These are phyloP conservation scores for Talaromyces sp. DNA, from an alignment of 2,329 filamentous ascomycete genomes.

Conservation along the genomic window DNA sequence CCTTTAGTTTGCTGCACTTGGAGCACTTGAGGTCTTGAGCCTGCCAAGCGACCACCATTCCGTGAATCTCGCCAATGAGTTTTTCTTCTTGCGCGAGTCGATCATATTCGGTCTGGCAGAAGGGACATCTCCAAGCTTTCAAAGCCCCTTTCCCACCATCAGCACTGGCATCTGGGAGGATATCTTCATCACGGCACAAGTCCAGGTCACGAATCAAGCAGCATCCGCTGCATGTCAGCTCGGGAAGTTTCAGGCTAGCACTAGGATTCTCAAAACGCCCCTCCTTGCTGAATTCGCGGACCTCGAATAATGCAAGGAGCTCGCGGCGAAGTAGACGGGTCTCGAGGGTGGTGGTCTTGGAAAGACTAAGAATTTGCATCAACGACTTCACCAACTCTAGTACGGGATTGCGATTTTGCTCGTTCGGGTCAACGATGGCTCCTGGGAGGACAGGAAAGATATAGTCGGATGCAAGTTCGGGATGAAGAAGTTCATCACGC, in stretches of 20 bases:
- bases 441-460: conserved; percentile 68
- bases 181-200: conserved; percentile 80
- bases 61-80: conserved; percentile 70
- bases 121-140: conserved; percentile 66
- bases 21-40: conserved; percentile 87
- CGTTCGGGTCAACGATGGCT: conserved; percentile 42
- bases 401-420: conserved; percentile 64
- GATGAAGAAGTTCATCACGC: conserved; percentile 81
- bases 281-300: conserved; percentile 85
- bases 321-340: conserved; percentile 84
- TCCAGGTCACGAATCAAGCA: conserved; percentile 85
- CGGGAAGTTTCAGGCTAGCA: conserved; percentile 63
- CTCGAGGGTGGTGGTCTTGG: conserved; percentile 85
- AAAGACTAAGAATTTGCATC: conserved; percentile 85
- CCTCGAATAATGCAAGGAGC: conserved; percentile 80
- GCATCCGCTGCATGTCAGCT: conserved; percentile 84
- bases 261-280: conserved; percentile 85
- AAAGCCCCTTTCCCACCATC: conserved; percentile 24
- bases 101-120: conserved; percentile 71
- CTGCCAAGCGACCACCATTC: conserved; percentile 70
- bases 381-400: conserved; percentile 88
- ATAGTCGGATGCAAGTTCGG: conserved; percentile 82
- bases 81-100: conserved; percentile 77
- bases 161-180: conserved; percentile 53
- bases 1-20: conserved; percentile 59